phyloP scores from a whole-genome alignment of 2,329 filamentous ascomycete species.

The Tolypocladium guangdongense region DNA sequence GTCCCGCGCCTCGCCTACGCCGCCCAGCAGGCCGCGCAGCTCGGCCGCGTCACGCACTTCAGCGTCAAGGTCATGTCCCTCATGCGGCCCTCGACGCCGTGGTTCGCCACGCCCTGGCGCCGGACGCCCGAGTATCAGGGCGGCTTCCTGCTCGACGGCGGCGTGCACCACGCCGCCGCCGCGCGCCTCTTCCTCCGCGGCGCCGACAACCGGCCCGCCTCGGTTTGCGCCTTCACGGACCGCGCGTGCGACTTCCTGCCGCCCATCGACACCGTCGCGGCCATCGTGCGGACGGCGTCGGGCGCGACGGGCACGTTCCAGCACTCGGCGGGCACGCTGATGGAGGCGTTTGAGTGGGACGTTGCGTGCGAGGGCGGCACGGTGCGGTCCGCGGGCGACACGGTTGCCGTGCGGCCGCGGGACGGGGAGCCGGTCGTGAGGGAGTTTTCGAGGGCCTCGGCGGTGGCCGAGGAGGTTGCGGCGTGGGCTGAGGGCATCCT shows the following conservation, averaged over 20 bases:
- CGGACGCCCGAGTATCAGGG: slow-evolving; percentile 61
- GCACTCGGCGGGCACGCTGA: slow-evolving; percentile 45
- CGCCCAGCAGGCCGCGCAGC: slow-evolving; percentile 24
- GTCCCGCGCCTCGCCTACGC: slow-evolving; percentile 42
- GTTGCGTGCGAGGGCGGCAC: slow-evolving; percentile 47
- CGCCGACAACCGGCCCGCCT: slow-evolving; percentile 29
- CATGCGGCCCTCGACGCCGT: slow-evolving; percentile 29
- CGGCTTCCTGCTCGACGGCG: slow-evolving; percentile 66
- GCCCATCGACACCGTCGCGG: slow-evolving; percentile 57
- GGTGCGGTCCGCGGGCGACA: slow-evolving; percentile 35
- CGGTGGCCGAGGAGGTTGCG: slow-evolving; percentile 48
- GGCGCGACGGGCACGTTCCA: slow-evolving; percentile 46
- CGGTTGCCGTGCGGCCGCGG: slow-evolving; percentile 25
- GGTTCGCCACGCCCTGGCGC: slow-evolving; percentile 49
- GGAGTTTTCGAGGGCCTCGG: slow-evolving; percentile 38
- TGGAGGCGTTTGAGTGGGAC: slow-evolving; percentile 41
- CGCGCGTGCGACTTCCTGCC: slow-evolving; percentile 46
- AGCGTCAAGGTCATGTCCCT: slow-evolving; percentile 23
- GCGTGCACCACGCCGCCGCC: slow-evolving; percentile 60
- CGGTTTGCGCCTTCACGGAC: slow-evolving; percentile 42
- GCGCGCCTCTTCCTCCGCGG: slow-evolving; percentile 46
- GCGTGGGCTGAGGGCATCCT: slow-evolving; percentile 47
- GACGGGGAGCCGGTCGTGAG: slow-evolving; percentile 22
- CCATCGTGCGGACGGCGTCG: slow-evolving; percentile 40
- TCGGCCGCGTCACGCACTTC: slow-evolving; percentile 35